phyloP scores from a whole-genome alignment of 208 protist genomes.

The Leishmania aethiopica region DNA sequence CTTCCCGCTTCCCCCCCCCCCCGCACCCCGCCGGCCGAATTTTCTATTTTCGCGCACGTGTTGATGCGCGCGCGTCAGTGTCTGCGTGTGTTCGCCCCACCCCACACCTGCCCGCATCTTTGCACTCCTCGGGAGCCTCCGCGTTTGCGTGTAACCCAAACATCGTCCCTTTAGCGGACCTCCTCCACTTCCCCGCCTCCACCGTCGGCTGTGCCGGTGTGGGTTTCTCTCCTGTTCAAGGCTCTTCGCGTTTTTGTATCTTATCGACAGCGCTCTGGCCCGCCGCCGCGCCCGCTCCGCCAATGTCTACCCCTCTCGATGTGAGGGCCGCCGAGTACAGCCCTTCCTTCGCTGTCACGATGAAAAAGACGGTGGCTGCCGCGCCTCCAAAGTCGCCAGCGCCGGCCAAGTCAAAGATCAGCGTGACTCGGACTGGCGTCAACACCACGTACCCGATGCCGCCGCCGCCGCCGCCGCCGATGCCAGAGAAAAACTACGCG shows the following conservation, averaged over 20 bases:
- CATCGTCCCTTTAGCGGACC: neutral
- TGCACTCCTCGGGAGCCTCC: neutral
- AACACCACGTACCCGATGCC: constrained; percentile 41
- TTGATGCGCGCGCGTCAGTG: neutral
- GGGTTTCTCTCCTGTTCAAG: neutral
- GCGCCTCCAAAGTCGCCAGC: constrained; percentile 1
- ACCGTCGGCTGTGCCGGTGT: neutral
- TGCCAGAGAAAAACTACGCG: neutral
- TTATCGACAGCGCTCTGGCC: neutral
- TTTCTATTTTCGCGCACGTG: neutral
- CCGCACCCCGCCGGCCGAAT: neutral
- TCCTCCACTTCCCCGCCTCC: neutral
- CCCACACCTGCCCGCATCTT: neutral
- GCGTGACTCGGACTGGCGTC: constrained; percentile 43
- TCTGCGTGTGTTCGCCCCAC: neutral
- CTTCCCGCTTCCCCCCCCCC: too few species aligned
- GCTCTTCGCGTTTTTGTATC: neutral
- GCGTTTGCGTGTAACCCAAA: neutral
- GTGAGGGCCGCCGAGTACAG: constrained; percentile 15
- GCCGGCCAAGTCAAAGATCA: constrained; percentile 37
- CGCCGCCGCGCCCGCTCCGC: neutral
- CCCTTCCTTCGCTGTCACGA: constrained; percentile 8
- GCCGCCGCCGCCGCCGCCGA: constrained; percentile 7
- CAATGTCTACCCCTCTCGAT: constrained; percentile 16
- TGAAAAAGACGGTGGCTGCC: constrained; percentile 9